phyloP scores from a whole-genome alignment of 2,329 filamentous ascomycete genomes.

The Clathrospora elynae region DNA sequence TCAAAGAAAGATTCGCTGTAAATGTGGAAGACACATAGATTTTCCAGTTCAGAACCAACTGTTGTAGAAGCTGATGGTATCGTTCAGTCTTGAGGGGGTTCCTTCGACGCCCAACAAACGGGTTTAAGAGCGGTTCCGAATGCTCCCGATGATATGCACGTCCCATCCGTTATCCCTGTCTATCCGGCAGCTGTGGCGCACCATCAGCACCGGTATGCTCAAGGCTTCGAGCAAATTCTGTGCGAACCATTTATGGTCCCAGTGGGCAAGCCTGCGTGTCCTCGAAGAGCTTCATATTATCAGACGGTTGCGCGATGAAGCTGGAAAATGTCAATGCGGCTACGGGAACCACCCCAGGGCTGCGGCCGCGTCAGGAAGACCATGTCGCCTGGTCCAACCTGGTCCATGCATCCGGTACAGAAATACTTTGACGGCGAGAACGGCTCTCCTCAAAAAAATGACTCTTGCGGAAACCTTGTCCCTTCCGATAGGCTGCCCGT shows the following conservation, averaged over 20 bases:
- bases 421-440: constrained; percentile 18
- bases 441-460: constrained; percentile 19
- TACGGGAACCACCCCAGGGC: no score
- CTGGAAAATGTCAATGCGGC: constrained; percentile 10
- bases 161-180: constrained; percentile 11
- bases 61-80: no score
- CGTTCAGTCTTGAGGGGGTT: neutral
- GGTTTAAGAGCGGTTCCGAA: no score
- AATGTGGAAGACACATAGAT: neutral
- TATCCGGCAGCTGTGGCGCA: constrained; percentile 15
- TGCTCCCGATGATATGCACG: constrained; percentile 19
- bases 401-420: constrained; percentile 17
- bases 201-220: constrained; percentile 3
- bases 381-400: neutral
- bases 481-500: constrained; percentile 37
- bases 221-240: neutral
- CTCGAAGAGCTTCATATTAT: no score
- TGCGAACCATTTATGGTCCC: neutral
- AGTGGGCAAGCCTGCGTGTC: constrained; percentile 5
- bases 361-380: neutral
- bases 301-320: no score
- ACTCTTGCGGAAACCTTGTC: constrained; percentile 16
- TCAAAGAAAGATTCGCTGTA: neutral
- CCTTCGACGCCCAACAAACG: no score
- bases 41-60: no score